Evolutionary conservation across 140 eudicot species (phyloP).

Genomic region (Senecio squalidus): DNA sequence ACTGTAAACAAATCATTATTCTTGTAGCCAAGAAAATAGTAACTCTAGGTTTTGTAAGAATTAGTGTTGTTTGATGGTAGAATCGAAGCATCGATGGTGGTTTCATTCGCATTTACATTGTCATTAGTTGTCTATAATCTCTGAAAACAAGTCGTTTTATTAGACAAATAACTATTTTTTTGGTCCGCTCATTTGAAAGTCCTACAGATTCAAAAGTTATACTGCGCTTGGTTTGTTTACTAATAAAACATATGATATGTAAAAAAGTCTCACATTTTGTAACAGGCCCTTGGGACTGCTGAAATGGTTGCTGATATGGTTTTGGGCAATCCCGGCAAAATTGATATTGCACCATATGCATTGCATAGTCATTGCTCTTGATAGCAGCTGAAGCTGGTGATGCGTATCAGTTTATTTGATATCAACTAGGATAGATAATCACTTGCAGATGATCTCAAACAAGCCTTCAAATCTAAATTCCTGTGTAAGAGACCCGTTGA

Average conservation of each 20-base stretch:
- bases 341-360: slow-evolving; percentile 55
- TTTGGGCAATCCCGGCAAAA: slow-evolving; percentile 53
- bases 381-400: slow-evolving; percentile 16
- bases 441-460: no score
- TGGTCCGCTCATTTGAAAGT: background rate
- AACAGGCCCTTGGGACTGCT: slow-evolving; percentile 94
- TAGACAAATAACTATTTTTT: background rate
- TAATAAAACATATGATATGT: background rate
- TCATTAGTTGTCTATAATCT: background rate
- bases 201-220: background rate
- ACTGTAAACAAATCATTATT: background rate
- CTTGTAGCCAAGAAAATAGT: background rate
- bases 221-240: background rate
- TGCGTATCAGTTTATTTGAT: no score
- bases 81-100: no score
- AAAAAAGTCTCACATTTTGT: no score
- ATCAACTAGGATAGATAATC: no score
- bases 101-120: background rate
- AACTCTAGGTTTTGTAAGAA: background rate
- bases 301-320: slow-evolving; percentile 88
- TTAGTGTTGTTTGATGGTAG: no score
- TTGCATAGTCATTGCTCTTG: slow-evolving; percentile 30
- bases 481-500: no score
- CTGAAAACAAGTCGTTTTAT: background rate
- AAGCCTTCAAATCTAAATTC: no score